Evolutionary conservation across 208 protist species (phyloP), one percentile per base, ranked within the genome.

Genomic region (Balamuthia mandrillaris): DNA sequence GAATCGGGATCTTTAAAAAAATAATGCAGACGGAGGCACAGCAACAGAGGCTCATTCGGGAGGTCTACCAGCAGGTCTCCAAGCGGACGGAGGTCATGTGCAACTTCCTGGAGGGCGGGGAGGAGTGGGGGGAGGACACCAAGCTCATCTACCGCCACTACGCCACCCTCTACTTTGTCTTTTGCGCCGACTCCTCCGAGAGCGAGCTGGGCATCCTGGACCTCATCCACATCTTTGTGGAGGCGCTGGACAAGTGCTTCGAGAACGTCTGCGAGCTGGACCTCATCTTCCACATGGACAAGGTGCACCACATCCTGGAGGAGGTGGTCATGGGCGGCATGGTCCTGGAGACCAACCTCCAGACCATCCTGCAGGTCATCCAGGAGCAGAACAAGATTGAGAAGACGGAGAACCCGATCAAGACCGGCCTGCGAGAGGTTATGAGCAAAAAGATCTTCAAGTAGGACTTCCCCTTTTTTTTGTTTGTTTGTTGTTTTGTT

Each of bases 181-280:
- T 99, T 81, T 90, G 96, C 56, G 97, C 98, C 10, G 97, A 99
- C 91, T 95, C 92, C 27, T 95, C 93, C 24, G 97, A 99, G 88
- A 97, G 94, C 54, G 97, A 99, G 90, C 91, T 99, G 21, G 97
- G 97, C 41, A 98, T 98, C 47, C 90, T 99, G 2, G 97, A 99
- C 89, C 92, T 99, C 12, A 98, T 98, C 74, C 97, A 98, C 85
- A 88, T 98, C 18, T 98, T 99, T 85, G 97, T 99, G 24, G 98
- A 99, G 86, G 90, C 93, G 2, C 94, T 99, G 51, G 97, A 99
- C 89, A 95, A 96, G 63, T 93, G 91, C 75, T 99, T 99, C 91
- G 96, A 98, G 88, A 98, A 98, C 83, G 97, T 99, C 35, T 99
- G 98, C 85, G 98, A 99, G 89, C 90, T 99, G 1, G 97, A 99